Evolutionary conservation across 352 stramenopile genomes (phyloP), one percentile per base, ranked within the genome.

Genomic region (Pythium rishiriense): DNA sequence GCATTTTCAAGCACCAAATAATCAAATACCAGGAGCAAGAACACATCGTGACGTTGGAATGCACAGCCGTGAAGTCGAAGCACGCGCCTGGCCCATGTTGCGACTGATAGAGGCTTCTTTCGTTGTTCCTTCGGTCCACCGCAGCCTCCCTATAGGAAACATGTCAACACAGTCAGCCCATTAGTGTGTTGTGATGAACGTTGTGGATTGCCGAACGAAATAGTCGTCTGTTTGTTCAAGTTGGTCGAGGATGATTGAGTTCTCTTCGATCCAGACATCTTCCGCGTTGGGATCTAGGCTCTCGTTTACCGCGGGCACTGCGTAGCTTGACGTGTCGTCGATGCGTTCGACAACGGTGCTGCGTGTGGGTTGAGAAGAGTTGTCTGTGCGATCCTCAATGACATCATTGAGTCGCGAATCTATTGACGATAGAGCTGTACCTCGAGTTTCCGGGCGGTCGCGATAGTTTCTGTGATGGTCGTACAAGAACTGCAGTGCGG

Each of bases 11-110:
- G 33, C 0, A 64, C 63, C 0, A 74, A 10, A 22, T 43, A 72
- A 15, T 74, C 62, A 35, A 76, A 76, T 0, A 53, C 61, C 2
- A 79, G n/a, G 0, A 75, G 15, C 1, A 74, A 22, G n/a, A 79
- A 75, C 1, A 53, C 64, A 7, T 72, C 65, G 12, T 79, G 68
- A 0, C 12, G 24, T 47, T 75, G 52, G 24, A 79, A 75, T 2
- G 46, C 37, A 48, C 65, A 58, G 0, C 55, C 62, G 39, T 75
- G 28, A 0, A 75, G 1, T 15, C 31, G 53, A 1, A 76, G 19
- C 14, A 47, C 56, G 0, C 66, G 47, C 24, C 41, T 41, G 8
- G 64, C 63, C 66, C 70, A 73, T 31, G 56, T 41, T 0, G 37
- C 2, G 5, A 74, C 29, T 1, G 68, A 75, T 15, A 72, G 15